phyloP scores from a whole-genome alignment of 2,329 filamentous ascomycete genomes.

The Biscogniauxia marginata region DNA sequence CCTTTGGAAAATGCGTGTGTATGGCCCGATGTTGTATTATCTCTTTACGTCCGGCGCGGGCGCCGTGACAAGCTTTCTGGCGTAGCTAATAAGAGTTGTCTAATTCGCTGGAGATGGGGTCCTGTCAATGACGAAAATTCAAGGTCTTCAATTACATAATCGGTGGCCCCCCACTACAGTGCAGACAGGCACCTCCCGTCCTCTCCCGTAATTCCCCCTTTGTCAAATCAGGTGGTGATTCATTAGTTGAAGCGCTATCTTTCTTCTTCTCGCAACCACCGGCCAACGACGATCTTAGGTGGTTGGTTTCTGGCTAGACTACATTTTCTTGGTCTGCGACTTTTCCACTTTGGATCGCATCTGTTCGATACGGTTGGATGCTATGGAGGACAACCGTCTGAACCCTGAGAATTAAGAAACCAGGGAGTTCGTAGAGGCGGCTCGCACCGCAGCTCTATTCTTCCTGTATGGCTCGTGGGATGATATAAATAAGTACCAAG shows the following conservation, averaged over 20 bases:
- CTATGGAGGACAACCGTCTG: background rate
- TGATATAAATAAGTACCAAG: background rate
- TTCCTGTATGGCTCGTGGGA: too few relatives aligned
- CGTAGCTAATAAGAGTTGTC: background rate
- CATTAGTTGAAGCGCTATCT: too few relatives aligned
- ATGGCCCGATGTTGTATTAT: background rate
- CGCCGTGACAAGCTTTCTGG: too few relatives aligned
- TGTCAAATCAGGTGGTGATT: too few relatives aligned
- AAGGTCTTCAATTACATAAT: slow-evolving; percentile 15
- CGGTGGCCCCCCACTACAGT: too few relatives aligned
- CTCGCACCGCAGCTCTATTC: background rate
- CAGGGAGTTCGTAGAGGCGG: background rate
- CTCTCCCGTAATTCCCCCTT: too few relatives aligned
- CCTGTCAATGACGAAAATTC: slow-evolving; percentile 26
- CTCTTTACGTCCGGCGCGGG: too few relatives aligned
- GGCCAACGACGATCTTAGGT: too few relatives aligned
- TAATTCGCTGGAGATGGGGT: background rate
- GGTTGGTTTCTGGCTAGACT: too few relatives aligned
- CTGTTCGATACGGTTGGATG: background rate
- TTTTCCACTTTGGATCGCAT: background rate
- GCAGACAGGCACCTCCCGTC: too few relatives aligned
- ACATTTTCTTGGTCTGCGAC: too few relatives aligned
- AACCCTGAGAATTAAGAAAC: background rate
- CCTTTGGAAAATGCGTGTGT: slow-evolving; percentile 1
- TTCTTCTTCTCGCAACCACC: too few relatives aligned